Percentiles rank a stretch among this genome's conserved stretches.
Conservation (phyloP, 345 rosid genomes). For the Erucastrum elatum region DNA sequence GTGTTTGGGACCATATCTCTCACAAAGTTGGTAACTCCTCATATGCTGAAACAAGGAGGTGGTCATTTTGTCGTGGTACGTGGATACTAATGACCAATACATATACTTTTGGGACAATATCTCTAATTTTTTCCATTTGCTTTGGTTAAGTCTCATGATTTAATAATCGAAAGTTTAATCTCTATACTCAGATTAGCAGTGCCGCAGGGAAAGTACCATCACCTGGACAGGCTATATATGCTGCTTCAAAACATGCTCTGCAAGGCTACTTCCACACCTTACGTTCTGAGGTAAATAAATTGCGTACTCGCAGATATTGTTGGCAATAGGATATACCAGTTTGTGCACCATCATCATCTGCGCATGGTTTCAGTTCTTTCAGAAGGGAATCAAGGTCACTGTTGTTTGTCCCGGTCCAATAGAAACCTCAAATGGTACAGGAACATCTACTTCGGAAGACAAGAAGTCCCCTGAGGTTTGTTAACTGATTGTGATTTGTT, state of each 20-base stretch:
- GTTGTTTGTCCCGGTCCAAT: conserved; percentile 96
- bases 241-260: conserved; percentile 88
- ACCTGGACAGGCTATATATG: conserved; percentile 93
- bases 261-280: conserved; percentile 88
- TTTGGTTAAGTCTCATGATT: background rate
- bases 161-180: conserved; percentile 9
- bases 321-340: background rate
- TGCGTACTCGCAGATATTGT: background rate
- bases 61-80: conserved; percentile 99
- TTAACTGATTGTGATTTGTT: conserved; percentile 1
- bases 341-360: conserved; percentile 1
- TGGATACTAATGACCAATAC: conserved; percentile 17
- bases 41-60: conserved; percentile 73
- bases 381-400: conserved; percentile 86
- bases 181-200: conserved; percentile 74
- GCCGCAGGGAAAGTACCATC: conserved; percentile 96
- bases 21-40: conserved; percentile 74
- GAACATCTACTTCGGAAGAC: conserved; percentile 50
- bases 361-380: conserved; percentile 55
- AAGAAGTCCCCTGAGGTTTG: conserved; percentile 57
- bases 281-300: conserved; percentile 78
- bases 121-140: background rate
- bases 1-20: conserved; percentile 88
- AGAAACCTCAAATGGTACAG: conserved; percentile 63
- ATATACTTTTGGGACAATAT: conserved; percentile 3